Conservation (phyloP, 345 rosid species). For the Syzygium jambos region DNA sequence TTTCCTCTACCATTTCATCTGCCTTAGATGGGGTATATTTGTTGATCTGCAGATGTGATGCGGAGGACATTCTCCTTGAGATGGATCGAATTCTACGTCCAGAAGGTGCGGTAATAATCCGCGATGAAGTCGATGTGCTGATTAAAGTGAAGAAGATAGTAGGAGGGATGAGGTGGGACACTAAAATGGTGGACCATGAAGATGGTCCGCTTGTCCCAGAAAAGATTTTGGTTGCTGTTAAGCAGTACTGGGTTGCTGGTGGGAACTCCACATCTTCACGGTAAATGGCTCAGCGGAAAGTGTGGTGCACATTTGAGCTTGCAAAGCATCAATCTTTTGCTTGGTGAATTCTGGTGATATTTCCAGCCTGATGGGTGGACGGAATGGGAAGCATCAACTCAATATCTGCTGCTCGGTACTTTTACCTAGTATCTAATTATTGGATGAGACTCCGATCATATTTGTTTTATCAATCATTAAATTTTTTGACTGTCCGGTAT, state of each 20-base stretch:
- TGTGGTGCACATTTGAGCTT: not conserved
- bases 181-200: slow-evolving; percentile 96
- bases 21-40: not conserved
- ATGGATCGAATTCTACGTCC: slow-evolving; percentile 97
- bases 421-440: not conserved
- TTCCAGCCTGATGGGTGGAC: not conserved
- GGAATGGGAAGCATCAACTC: not conserved
- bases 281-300: slow-evolving; percentile 2
- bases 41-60: slow-evolving; percentile 48
- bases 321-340: not conserved
- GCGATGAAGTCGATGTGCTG: slow-evolving; percentile 82
- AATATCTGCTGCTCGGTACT: not conserved
- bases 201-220: slow-evolving; percentile 95
- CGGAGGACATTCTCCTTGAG: slow-evolving; percentile 88
- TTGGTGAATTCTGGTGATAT: not conserved
- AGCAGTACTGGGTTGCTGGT: slow-evolving; percentile 85
- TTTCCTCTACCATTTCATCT: not conserved
- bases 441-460: not conserved
- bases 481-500: not conserved
- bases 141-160: slow-evolving; percentile 70
- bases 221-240: slow-evolving; percentile 85
- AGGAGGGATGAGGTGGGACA: slow-evolving; percentile 89
- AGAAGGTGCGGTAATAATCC: slow-evolving; percentile 88
- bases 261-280: slow-evolving; percentile 59
- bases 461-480: not conserved